A percentile compares a stretch with the other conserved stretches of the same genome.
Evolutionary conservation across 768 basidiomycete genomes (phyloP).

Genomic region (Kwoniella sp.): DNA sequence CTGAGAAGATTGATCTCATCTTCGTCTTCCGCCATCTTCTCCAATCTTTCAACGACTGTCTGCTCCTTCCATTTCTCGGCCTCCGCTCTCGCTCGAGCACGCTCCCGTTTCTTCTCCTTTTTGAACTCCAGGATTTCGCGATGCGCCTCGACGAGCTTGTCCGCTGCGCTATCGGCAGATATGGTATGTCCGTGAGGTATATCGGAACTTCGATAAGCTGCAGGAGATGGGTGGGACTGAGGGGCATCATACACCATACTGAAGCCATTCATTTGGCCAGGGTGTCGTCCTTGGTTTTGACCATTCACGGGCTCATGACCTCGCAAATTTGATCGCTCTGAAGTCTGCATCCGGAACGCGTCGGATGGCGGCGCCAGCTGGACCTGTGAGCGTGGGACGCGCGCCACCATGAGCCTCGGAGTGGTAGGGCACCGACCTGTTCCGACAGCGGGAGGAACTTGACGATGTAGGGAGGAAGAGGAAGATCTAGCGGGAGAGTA

Average conservation of each 20-base stretch:
- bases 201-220: not conserved
- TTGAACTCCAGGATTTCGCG: not conserved
- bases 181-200: not conserved
- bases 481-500: not conserved
- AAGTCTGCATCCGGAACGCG: too few relatives aligned
- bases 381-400: too few relatives aligned
- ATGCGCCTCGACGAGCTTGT: not conserved
- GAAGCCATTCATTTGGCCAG: too few relatives aligned
- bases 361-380: too few relatives aligned
- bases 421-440: not conserved
- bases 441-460: not conserved
- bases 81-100: not conserved
- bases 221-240: too few relatives aligned
- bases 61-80: not conserved
- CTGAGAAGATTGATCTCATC: not conserved
- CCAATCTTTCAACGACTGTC: not conserved
- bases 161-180: not conserved
- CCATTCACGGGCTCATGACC: too few relatives aligned
- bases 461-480: not conserved
- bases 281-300: too few relatives aligned
- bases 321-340: too few relatives aligned
- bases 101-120: not conserved
- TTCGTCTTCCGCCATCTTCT: not conserved
- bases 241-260: too few relatives aligned
- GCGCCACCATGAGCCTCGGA: not conserved